Evolutionary conservation across 2,329 filamentous ascomycete genomes (phyloP).

Genomic region (Escovopsis sp.): DNA sequence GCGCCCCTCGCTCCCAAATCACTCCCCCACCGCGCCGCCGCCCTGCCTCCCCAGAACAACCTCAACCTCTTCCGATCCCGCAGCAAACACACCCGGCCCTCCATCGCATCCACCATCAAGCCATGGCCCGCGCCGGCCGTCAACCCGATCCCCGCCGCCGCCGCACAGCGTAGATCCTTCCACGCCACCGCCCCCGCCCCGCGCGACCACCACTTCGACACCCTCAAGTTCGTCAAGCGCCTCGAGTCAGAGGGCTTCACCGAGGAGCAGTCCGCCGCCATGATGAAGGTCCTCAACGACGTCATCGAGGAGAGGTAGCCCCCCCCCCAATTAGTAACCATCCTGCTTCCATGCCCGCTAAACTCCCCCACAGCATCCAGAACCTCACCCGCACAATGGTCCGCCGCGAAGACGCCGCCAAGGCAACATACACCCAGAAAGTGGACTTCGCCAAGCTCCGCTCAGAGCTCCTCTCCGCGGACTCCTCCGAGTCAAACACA

Average conservation of each 20-base stretch:
- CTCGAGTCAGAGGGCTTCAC: slow-evolving; percentile 86
- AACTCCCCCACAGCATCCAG: slow-evolving; percentile 56
- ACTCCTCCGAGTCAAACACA: slow-evolving; percentile 78
- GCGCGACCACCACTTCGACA: slow-evolving; percentile 94
- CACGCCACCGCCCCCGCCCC: slow-evolving; percentile 44
- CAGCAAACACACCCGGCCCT: slow-evolving; percentile 7
- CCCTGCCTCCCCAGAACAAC: slow-evolving; percentile 6
- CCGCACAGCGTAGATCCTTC: slow-evolving; percentile 36
- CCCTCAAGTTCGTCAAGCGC: slow-evolving; percentile 87
- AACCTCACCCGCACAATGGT: slow-evolving; percentile 98
- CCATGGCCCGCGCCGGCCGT: slow-evolving; percentile 5
- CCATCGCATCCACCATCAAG: slow-evolving; percentile 2
- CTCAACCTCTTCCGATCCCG: background rate
- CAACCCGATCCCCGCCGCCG: too few species aligned
- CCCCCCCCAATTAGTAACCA: background rate
- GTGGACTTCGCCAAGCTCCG: slow-evolving; percentile 97
- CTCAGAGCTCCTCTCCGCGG: slow-evolving; percentile 81
- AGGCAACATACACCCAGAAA: slow-evolving; percentile 71
- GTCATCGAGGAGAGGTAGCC: slow-evolving; percentile 82
- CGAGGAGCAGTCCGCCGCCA: slow-evolving; percentile 87
- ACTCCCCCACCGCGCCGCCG: slow-evolving; percentile 10
- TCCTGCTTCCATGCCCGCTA: too few species aligned
- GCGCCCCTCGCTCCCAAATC: slow-evolving; percentile 13
- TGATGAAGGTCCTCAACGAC: slow-evolving; percentile 95
- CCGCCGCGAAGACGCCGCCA: slow-evolving; percentile 79